Evolutionary conservation across 352 stramenopile species (phyloP), one percentile per base, ranked within the genome.

Genomic region (Pythium graminicola): DNA sequence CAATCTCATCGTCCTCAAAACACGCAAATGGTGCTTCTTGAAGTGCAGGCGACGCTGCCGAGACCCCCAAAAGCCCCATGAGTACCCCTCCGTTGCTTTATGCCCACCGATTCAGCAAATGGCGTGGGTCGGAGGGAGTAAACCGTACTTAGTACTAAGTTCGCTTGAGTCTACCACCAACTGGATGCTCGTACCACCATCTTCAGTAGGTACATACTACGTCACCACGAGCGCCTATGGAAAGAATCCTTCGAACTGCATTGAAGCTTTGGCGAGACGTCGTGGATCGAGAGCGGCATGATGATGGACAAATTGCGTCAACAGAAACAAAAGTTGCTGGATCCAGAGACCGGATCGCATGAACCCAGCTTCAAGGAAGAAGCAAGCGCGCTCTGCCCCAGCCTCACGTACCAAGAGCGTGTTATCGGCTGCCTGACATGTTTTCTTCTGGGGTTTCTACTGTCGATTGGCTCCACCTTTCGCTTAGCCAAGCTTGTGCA

Each of bases 401-500:
- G 77, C 40, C 66, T 91, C 42, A 78, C 75, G 66, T 94, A 92
- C 62, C 79, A 94, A 54, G 81, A 94, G 65, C 81, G 83, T 13
- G 54, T 92, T 26, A 81, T 94, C 61, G 83, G 83, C 51, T 89
- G 76, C 50, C 46, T 84, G 13, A 86, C 75, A 29, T 94, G 83
- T 65, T 89, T 94, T 53, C 38, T 81, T 50, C 60, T 94, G 24
- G 83, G 83, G 44, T 89, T 94, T 44, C 23, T 94, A 46, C 52
- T 94, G 39, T 91, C 81, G 28, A 62, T 92, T n/a, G 83, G 83
- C 32, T 88, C 83, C 29, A 92, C 80, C 11, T 82, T 93, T 46
- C 79, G 81, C 0, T 55, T 94, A 49, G 80, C 74, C 17, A 81
- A 83, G 57, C 57, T 94, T 43, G 74, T 82, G 50, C 70, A 76